A percentile compares a stretch with the other conserved stretches of the same genome.
Evolutionary conservation across 116 monocot genomes (phyloP).

Genomic region (Phalaenopsis hybrid): DNA sequence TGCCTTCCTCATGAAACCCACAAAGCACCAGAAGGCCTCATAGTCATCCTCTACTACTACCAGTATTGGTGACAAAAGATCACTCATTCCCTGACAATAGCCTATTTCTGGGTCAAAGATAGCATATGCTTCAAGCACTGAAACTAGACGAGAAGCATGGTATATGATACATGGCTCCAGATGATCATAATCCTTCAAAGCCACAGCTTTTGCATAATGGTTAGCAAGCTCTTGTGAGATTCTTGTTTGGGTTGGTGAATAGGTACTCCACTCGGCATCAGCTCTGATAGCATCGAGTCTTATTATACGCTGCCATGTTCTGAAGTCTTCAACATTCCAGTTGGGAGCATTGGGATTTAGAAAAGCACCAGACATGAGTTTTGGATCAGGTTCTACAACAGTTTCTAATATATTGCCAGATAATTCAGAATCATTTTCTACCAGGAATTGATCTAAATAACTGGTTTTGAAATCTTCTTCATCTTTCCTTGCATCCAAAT

Average conservation of each 20-base stretch:
- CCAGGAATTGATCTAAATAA: slow-evolving; percentile 10
- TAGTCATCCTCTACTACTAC: slow-evolving; percentile 44
- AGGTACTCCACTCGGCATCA: slow-evolving; percentile 49
- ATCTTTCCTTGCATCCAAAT: slow-evolving; percentile 9
- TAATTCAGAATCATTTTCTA: slow-evolving; percentile 26
- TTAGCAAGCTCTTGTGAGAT: slow-evolving; percentile 35
- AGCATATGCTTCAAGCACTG: slow-evolving; percentile 55
- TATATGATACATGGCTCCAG: slow-evolving; percentile 50
- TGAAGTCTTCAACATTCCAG: slow-evolving; percentile 36
- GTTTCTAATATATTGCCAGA: slow-evolving; percentile 10
- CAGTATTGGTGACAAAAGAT: slow-evolving; percentile 53
- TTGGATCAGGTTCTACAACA: slow-evolving; percentile 14
- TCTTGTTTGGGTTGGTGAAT: slow-evolving; percentile 30
- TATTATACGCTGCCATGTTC: slow-evolving; percentile 66
- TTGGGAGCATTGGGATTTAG: slow-evolving; percentile 13
- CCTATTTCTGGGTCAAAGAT: slow-evolving; percentile 61
- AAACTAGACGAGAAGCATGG: slow-evolving; percentile 55
- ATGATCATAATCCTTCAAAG: slow-evolving; percentile 50
- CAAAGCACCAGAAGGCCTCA: slow-evolving; percentile 68
- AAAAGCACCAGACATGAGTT: slow-evolving; percentile 7
- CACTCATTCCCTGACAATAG: slow-evolving; percentile 77
- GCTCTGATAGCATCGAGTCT: slow-evolving; percentile 59
- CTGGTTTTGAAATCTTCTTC: slow-evolving; percentile 18
- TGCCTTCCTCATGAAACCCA: slow-evolving; percentile 62
- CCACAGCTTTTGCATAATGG: slow-evolving; percentile 30